phyloP scores from a whole-genome alignment of 169 alveolate species.

The Eimeria acervulina region DNA sequence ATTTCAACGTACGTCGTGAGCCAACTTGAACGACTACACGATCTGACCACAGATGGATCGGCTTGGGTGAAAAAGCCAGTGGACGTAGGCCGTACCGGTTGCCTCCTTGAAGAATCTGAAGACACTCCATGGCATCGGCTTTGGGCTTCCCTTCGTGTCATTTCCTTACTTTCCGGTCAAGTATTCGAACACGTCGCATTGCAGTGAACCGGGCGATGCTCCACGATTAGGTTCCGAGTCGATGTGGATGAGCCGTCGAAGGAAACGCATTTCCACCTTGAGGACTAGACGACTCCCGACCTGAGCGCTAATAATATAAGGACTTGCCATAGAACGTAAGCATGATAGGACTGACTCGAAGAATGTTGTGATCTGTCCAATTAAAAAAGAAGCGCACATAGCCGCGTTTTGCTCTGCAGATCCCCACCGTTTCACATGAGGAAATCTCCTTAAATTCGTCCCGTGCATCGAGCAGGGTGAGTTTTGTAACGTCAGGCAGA shows the following conservation, averaged over 20 bases:
- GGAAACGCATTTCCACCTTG: conserved; percentile 82
- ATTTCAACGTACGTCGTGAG: conserved; percentile 53
- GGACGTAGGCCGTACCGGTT: conserved; percentile 64
- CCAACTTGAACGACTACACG: conserved; percentile 77
- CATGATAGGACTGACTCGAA: conserved; percentile 63
- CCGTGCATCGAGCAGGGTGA: conserved; percentile 75
- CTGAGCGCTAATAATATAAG: conserved; percentile 16
- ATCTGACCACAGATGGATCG: conserved; percentile 72
- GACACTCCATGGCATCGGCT: conserved; percentile 11
- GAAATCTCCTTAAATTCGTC: conserved; percentile 82
- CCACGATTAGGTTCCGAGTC: conserved; percentile 71
- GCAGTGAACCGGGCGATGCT: conserved; percentile 60
- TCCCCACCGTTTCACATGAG: conserved; percentile 83
- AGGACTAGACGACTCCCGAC: conserved; percentile 81
- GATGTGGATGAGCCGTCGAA: conserved; percentile 78
- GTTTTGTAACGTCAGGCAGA: conserved; percentile 80
- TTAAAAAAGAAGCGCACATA: conserved; percentile 82
- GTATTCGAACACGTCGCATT: conserved; percentile 81
- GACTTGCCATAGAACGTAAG: background rate
- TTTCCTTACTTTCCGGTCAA: conserved; percentile 72
- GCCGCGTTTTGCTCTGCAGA: conserved; percentile 84
- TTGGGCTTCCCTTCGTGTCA: conserved; percentile 59
- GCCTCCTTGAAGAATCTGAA: conserved; percentile 77
- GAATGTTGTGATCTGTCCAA: conserved; percentile 83
- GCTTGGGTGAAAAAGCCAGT: conserved; percentile 11